These are phyloP conservation scores for Senecio squalidus DNA, from an alignment of 140 eudicot species.

Conservation along the genomic window DNA sequence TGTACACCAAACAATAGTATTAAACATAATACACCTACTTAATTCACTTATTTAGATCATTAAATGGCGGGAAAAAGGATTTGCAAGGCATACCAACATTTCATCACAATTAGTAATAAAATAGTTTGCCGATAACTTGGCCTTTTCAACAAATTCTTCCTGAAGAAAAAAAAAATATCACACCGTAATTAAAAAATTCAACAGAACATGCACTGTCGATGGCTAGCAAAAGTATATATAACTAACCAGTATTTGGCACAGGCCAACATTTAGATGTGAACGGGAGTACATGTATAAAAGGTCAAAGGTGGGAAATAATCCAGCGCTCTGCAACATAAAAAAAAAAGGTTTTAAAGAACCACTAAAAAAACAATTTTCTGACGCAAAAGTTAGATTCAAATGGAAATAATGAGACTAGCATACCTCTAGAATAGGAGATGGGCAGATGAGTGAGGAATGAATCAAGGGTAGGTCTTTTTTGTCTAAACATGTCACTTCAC, in stretches of 20 bases:
- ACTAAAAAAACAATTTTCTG: background rate
- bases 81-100: conserved; percentile 56
- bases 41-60: background rate
- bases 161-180: conserved; percentile 15
- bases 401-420: background rate
- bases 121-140: conserved; percentile 76
- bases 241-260: conserved; percentile 82
- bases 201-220: no score
- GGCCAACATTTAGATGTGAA: conserved; percentile 52
- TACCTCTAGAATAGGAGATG: conserved; percentile 91
- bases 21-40: background rate
- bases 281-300: conserved; percentile 83
- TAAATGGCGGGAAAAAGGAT: background rate
- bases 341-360: conserved; percentile 1
- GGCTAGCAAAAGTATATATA: background rate
- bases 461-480: conserved; percentile 66
- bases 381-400: background rate
- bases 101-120: conserved; percentile 75
- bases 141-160: conserved; percentile 80
- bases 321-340: conserved; percentile 67
- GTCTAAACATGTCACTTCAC: conserved; percentile 88
- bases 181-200: background rate
- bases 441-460: conserved; percentile 61
- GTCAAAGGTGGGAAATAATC: conserved; percentile 85
- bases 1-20: background rate